A percentile compares a stretch with the other conserved stretches of the same genome.
phyloP scores from a whole-genome alignment of 2,329 filamentous ascomycete species.

The Colletotrichum sp. region DNA sequence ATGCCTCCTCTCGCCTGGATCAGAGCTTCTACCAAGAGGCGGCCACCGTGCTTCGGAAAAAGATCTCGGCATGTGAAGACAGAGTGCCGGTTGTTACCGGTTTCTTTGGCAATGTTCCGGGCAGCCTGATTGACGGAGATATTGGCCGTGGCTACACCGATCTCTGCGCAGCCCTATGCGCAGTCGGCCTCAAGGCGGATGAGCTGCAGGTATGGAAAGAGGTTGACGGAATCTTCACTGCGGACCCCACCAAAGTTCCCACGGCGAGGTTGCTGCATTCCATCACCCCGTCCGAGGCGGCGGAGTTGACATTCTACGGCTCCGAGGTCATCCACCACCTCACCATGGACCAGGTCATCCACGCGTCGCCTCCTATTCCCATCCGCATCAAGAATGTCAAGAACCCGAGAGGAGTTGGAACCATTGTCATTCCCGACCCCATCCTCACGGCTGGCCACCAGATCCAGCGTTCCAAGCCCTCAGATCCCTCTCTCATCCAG shows the following conservation, averaged over 20 bases:
- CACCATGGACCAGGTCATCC: constrained; percentile 96
- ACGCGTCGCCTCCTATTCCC: constrained; percentile 77
- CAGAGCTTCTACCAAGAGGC: constrained; percentile 73
- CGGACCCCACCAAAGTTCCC: constrained; percentile 87
- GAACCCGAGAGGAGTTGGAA: constrained; percentile 79
- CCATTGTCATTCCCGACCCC: constrained; percentile 81
- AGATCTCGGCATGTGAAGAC: constrained; percentile 67
- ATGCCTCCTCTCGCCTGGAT: constrained; percentile 63
- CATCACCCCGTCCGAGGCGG: constrained; percentile 93
- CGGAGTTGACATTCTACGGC: constrained; percentile 92
- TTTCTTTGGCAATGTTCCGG: constrained; percentile 93
- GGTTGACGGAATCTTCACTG: constrained; percentile 90
- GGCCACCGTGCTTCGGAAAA: constrained; percentile 63
- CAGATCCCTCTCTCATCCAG: constrained; percentile 45
- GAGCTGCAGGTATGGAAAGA: constrained; percentile 99
- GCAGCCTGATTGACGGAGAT: constrained; percentile 84
- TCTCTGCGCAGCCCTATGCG: constrained; percentile 88
- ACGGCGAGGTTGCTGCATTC: constrained; percentile 87
- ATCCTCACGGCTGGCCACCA: constrained; percentile 58
- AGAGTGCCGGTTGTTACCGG: constrained; percentile 84
- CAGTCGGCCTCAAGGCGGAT: constrained; percentile 83
- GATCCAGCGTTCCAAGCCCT: constrained; percentile 57
- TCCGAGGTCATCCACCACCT: constrained; percentile 98
- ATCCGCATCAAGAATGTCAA: constrained; percentile 94
- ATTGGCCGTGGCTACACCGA: constrained; percentile 97